Conservation (phyloP, 1,284 basidiomycete genomes). For the Pseudozyma pruni region DNA sequence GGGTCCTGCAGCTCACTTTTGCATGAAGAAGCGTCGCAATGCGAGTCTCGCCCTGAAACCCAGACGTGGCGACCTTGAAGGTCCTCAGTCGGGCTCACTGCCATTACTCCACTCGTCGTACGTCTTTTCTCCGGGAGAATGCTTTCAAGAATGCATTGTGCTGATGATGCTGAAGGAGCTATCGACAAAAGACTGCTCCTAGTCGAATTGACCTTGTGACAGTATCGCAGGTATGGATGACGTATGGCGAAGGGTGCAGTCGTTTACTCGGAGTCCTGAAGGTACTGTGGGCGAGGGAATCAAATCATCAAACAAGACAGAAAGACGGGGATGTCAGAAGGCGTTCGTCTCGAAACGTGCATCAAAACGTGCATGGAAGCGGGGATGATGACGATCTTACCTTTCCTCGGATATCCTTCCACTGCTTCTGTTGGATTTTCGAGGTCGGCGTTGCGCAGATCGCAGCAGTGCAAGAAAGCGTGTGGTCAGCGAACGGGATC, state of each 20-base stretch:
- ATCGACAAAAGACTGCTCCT: background rate
- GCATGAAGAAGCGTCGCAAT: too few relatives aligned
- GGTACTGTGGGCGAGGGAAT: conserved; percentile 39
- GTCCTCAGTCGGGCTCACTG: too few relatives aligned
- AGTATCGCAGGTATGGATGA: too few relatives aligned
- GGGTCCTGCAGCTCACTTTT: too few relatives aligned
- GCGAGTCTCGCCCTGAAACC: too few relatives aligned
- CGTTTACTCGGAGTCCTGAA: conserved; percentile 41
- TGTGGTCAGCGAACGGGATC: conserved; percentile 6
- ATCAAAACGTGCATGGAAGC: too few relatives aligned
- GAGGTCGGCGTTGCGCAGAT: background rate
- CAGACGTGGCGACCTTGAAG: too few relatives aligned
- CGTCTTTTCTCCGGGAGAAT: too few relatives aligned
- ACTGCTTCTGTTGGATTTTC: conserved; percentile 52
- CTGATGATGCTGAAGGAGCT: background rate
- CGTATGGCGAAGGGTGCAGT: background rate
- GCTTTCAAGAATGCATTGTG: background rate
- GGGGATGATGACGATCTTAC: too few relatives aligned
- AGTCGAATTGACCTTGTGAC: background rate
- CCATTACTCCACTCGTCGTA: too few relatives aligned
- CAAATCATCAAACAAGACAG: background rate
- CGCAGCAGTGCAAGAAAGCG: background rate
- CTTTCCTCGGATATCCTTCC: conserved; percentile 61
- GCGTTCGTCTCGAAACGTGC: background rate
- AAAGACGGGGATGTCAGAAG: background rate